These are phyloP conservation scores for Clonostachys rosea DNA, from an alignment of 2,329 filamentous ascomycete species.

Conservation along the genomic window DNA sequence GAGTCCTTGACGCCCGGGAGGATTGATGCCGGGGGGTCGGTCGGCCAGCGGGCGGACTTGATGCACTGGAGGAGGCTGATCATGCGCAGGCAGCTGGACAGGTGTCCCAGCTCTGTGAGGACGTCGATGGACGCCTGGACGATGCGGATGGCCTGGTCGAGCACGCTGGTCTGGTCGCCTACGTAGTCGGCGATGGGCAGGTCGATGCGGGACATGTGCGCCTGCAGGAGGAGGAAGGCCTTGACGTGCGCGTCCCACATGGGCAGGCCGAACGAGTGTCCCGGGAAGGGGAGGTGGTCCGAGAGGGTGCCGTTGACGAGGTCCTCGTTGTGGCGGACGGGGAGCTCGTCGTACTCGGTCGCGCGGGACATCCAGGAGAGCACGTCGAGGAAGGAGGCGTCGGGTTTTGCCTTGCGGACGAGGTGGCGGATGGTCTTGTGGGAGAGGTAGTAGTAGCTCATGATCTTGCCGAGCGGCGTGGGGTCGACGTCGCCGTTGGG, in stretches of 20 bases:
- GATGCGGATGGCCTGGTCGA: conserved; percentile 96
- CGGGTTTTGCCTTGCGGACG: conserved; percentile 67
- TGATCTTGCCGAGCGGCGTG: conserved; percentile 92
- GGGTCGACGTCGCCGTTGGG: conserved; percentile 86
- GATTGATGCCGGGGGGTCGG: conserved; percentile 73
- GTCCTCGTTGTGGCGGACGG: conserved; percentile 97
- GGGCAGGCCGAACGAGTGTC: conserved; percentile 63
- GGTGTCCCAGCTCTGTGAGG: conserved; percentile 80
- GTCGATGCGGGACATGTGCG: conserved; percentile 88
- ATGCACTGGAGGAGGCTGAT: conserved; percentile 84
- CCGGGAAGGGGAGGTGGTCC: conserved; percentile 66
- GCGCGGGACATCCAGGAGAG: conserved; percentile 91
- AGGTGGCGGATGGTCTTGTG: conserved; percentile 91
- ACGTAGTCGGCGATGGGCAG: conserved; percentile 97
- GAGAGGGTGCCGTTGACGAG: conserved; percentile 91
- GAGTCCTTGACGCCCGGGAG: conserved; percentile 64
- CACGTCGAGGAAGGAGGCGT: conserved; percentile 75
- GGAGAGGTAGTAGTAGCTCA: conserved; percentile 98
- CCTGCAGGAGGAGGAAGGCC: conserved; percentile 87
- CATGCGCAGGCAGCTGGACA: conserved; percentile 75
- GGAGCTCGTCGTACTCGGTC: conserved; percentile 94
- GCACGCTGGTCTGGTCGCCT: conserved; percentile 82
- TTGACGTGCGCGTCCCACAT: conserved; percentile 99
- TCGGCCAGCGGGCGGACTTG: conserved; percentile 89
- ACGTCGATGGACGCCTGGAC: conserved; percentile 94